A percentile compares a stretch with the other conserved stretches of the same genome.
phyloP scores from a whole-genome alignment of 1,284 basidiomycete species.

The Leccinum pachyderme region DNA sequence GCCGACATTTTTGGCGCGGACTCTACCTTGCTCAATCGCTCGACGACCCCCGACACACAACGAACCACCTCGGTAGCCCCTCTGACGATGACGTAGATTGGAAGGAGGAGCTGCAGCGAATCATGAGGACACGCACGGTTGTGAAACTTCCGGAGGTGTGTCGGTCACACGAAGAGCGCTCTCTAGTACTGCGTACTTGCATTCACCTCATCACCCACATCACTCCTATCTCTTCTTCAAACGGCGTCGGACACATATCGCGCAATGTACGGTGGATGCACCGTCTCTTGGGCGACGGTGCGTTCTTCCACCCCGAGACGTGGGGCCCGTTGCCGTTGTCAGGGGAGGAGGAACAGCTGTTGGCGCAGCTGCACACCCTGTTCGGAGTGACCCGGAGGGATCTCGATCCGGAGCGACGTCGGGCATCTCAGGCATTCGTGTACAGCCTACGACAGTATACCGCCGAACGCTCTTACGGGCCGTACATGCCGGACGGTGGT shows the following conservation, averaged over 20 bases:
- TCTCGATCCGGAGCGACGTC: constrained; percentile 28
- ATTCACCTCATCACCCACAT: constrained; percentile 45
- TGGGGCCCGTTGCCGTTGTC: constrained; percentile 28
- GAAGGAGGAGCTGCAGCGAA: constrained; percentile 48
- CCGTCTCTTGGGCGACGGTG: constrained; percentile 40
- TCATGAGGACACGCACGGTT: constrained; percentile 50
- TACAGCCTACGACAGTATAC: constrained; percentile 60
- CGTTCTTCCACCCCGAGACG: constrained; percentile 42
- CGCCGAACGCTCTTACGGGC: constrained; percentile 53
- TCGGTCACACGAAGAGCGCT: constrained; percentile 40
- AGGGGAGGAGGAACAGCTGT: constrained; percentile 44
- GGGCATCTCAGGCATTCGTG: constrained; percentile 50
- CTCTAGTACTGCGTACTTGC: constrained; percentile 44
- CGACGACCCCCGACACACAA: constrained; percentile 55
- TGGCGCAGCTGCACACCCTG: constrained; percentile 50
- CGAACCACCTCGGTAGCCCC: constrained; percentile 41
- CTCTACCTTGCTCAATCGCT: constrained; percentile 58
- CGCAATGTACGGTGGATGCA: constrained; percentile 53
- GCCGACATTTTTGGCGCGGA: constrained; percentile 56
- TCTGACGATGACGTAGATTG: constrained; percentile 44
- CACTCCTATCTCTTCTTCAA: constrained; percentile 35
- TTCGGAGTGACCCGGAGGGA: constrained; percentile 54
- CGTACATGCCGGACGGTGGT: constrained; percentile 43
- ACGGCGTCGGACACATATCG: constrained; percentile 37
- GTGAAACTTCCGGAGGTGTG: constrained; percentile 35